Conservation (phyloP, 306 rosid genomes). For the Prunus mongolica region DNA sequence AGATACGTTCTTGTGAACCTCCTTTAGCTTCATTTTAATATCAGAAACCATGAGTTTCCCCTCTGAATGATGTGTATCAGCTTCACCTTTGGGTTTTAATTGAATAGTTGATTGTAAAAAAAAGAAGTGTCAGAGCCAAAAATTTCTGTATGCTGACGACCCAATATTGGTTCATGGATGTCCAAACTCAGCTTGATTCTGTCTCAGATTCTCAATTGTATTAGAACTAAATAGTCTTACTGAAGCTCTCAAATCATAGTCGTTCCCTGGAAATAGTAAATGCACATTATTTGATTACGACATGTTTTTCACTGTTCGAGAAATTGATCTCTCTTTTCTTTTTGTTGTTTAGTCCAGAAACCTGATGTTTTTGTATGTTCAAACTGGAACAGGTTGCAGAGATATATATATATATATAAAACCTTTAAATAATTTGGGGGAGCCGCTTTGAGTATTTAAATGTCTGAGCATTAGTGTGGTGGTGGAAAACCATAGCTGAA, state of each 20-base stretch:
- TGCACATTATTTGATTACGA: neutral
- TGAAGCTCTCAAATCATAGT: neutral
- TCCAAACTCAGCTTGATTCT: neutral
- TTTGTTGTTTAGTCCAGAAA: neutral
- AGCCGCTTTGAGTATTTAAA: slow-evolving; percentile 11
- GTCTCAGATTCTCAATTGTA: neutral
- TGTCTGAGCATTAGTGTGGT: slow-evolving; percentile 12
- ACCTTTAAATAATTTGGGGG: slow-evolving; percentile 9
- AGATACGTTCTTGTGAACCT: neutral
- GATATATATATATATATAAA: slow-evolving; percentile 4
- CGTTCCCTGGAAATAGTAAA: neutral
- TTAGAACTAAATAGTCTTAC: neutral
- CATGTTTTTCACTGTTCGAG: neutral
- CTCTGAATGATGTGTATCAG: neutral
- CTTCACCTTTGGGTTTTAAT: neutral
- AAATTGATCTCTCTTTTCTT: neutral
- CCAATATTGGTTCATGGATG: neutral
- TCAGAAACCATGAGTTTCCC: neutral
- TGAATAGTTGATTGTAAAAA: neutral
- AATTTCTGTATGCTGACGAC: neutral
- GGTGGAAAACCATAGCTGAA: slow-evolving; percentile 22
- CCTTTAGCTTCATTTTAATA: neutral
- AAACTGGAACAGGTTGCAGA: slow-evolving; percentile 46
- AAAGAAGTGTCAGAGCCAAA: neutral
- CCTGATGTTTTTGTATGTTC: slow-evolving; percentile 15